Conservation (phyloP, 768 basidiomycete species). For the Boletus sensibilis region DNA sequence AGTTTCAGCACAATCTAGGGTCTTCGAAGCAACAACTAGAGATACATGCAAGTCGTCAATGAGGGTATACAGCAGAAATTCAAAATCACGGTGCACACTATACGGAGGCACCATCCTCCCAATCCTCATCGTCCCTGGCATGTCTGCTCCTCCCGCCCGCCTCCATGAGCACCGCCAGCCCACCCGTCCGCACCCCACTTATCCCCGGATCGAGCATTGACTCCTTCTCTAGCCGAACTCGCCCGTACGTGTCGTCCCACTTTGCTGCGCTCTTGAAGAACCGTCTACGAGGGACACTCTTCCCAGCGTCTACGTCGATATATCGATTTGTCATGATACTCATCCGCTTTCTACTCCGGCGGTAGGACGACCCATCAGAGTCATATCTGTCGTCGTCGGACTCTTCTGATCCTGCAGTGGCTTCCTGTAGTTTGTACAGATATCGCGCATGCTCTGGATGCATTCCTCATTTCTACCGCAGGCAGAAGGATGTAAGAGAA, state of each 20-base stretch:
- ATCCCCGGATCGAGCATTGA: constrained; percentile 18
- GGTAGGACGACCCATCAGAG: constrained; percentile 46
- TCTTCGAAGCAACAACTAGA: constrained; percentile 3
- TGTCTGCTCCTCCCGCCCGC: constrained; percentile 21
- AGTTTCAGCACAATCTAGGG: not conserved
- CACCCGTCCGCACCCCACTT: constrained; percentile 13
- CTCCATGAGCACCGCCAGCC: constrained; percentile 27
- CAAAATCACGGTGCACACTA: constrained; percentile 2
- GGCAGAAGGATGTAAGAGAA: not conserved
- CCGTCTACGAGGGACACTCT: constrained; percentile 39
- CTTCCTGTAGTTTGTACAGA: constrained; percentile 58
- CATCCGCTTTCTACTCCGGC: constrained; percentile 55
- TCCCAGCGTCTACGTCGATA: constrained; percentile 44
- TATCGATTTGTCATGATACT: constrained; percentile 64
- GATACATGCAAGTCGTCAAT: not conserved
- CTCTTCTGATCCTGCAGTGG: constrained; percentile 46
- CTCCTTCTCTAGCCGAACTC: constrained; percentile 26
- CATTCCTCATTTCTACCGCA: not conserved
- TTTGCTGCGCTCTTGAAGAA: constrained; percentile 56
- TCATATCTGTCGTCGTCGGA: constrained; percentile 50
- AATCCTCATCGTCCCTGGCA: constrained; percentile 27
- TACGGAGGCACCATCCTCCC: constrained; percentile 31
- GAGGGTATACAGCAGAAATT: constrained; percentile 1
- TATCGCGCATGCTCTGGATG: constrained; percentile 61
- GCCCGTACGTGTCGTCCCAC: constrained; percentile 34